A percentile compares a stretch with the other conserved stretches of the same genome.
phyloP scores from a whole-genome alignment of 2,329 filamentous ascomycete genomes.

The Arthrinium phaeospermum region DNA sequence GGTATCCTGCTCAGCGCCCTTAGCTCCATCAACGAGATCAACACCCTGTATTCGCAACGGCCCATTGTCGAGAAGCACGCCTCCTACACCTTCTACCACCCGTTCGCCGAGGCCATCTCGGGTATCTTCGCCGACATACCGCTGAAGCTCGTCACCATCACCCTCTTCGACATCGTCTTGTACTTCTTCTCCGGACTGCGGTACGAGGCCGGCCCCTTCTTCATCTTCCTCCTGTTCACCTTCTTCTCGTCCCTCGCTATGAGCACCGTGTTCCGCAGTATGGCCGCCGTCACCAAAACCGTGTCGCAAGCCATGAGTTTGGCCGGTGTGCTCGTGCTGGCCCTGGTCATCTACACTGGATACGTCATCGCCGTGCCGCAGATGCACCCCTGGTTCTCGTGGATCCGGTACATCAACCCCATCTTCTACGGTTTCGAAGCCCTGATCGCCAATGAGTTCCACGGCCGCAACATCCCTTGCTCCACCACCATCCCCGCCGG shows the following conservation, averaged over 20 bases:
- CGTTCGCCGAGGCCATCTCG: slow-evolving; percentile 28
- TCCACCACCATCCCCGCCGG: slow-evolving; percentile 49
- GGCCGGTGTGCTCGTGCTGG: slow-evolving; percentile 60
- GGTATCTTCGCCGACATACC: slow-evolving; percentile 36
- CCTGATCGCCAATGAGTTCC: slow-evolving; percentile 76
- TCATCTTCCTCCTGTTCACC: slow-evolving; percentile 75
- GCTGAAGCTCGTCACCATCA: slow-evolving; percentile 58
- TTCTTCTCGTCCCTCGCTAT: slow-evolving; percentile 74
- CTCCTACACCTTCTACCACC: slow-evolving; percentile 43
- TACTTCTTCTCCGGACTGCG: slow-evolving; percentile 62
- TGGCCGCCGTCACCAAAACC: slow-evolving; percentile 73
- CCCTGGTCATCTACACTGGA: slow-evolving; percentile 66
- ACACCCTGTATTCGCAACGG: slow-evolving; percentile 48
- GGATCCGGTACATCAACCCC: slow-evolving; percentile 78
- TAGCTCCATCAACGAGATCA: slow-evolving; percentile 61
- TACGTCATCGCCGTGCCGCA: slow-evolving; percentile 57
- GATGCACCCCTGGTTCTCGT: slow-evolving; percentile 76
- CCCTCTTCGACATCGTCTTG: slow-evolving; percentile 60
- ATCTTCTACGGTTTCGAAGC: slow-evolving; percentile 77
- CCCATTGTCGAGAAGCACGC: slow-evolving; percentile 54
- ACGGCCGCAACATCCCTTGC: slow-evolving; percentile 62
- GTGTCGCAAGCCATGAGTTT: slow-evolving; percentile 62
- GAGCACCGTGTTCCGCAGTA: slow-evolving; percentile 77
- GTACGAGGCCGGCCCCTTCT: slow-evolving; percentile 71
- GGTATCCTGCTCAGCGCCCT: slow-evolving; percentile 65